Base-by-base conservation (phyloP, 2,329 filamentous ascomycete genomes). In the Stachybotrys echinatus region DNA sequence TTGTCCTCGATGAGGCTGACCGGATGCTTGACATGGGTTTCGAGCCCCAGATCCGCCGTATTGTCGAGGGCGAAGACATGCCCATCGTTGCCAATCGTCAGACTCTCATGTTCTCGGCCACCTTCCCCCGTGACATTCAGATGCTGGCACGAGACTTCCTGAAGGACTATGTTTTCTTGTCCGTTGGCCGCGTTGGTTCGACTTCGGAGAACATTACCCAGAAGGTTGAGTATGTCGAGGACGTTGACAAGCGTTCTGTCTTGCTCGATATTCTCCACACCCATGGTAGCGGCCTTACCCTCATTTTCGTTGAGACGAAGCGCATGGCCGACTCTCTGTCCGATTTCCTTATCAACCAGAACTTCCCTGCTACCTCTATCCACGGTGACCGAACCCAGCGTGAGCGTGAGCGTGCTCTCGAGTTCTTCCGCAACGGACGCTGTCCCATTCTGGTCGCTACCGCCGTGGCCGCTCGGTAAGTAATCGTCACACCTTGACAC, bases 11-110 rank as follows among this genome's bases (percentile, higher is more conserved):
- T 63, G 94, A 99, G 83, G 94, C 94, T 72, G 94, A 99, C 79
- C 94, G 94, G 71, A 99, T 99, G 94, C 81, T 99, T 81, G 94
- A 99, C 82, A 99, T 99, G 94, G 94, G 94, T 94, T 99, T 99
- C 81, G 94, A 99, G 80, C 94, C 94, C 65, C 94, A 99, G 77
- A 99, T 99, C 68, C 92, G 94, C 65, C 89, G 92, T 64, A 97
- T 99, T 65, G 94, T 99, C 43, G 92, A 97, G 74, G 91, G 91
- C 53, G 94, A 97, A 75, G 94, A 99, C 64, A 99, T 99, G 94
- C 94, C 94, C 51, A 72, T 74, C 48, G 89, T 92, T 53, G 76
- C 84, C 58, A 77, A 81, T 62, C 92, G 94, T 66, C 94, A 99
- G 75, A 99, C 94, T 49, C 92, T 99, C 79, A 99, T 99, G 94